Conservation (phyloP, 768 basidiomycete genomes). For the Galerina sulciceps region DNA sequence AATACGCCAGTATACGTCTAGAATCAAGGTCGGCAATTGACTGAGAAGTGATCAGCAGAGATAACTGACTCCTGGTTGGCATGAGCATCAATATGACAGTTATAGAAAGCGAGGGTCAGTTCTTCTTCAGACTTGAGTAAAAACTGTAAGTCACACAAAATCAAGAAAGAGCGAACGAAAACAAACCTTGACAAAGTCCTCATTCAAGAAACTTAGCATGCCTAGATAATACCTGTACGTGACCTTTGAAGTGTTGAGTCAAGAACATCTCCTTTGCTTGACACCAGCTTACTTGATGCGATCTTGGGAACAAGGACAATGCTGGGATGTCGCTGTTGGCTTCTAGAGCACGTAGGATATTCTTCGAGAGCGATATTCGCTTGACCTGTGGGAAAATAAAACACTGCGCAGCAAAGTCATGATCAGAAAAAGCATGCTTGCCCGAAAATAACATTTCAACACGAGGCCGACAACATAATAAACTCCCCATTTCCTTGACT, state of each 20-base stretch:
- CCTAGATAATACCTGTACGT: conserved; percentile 95
- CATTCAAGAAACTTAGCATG: conserved; percentile 92
- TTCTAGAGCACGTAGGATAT: conserved; percentile 86
- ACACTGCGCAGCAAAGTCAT: background rate
- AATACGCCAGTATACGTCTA: conserved; percentile 89
- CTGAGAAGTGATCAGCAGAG: background rate
- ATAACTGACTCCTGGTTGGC: conserved; percentile 80
- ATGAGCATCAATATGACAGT: conserved; percentile 71
- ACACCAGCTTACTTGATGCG: conserved; percentile 72
- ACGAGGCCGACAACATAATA: conserved; percentile 92
- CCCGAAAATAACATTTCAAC: conserved; percentile 94
- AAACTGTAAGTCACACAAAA: background rate
- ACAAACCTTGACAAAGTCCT: conserved; percentile 81
- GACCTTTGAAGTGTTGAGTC: conserved; percentile 54
- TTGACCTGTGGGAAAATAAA: conserved; percentile 62
- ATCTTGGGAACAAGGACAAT: conserved; percentile 73
- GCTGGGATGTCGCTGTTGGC: conserved; percentile 87
- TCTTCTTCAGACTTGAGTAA: conserved; percentile 75
- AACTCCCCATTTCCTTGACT: conserved; percentile 88
- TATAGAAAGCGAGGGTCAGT: conserved; percentile 83
- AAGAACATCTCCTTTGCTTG: background rate
- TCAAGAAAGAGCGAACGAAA: background rate
- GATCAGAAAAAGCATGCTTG: conserved; percentile 38
- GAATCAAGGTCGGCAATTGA: conserved; percentile 1
- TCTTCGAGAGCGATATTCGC: conserved; percentile 89